Evolutionary conservation across 352 stramenopile genomes (phyloP).

Genomic region (Thraustochytrium striatum): DNA sequence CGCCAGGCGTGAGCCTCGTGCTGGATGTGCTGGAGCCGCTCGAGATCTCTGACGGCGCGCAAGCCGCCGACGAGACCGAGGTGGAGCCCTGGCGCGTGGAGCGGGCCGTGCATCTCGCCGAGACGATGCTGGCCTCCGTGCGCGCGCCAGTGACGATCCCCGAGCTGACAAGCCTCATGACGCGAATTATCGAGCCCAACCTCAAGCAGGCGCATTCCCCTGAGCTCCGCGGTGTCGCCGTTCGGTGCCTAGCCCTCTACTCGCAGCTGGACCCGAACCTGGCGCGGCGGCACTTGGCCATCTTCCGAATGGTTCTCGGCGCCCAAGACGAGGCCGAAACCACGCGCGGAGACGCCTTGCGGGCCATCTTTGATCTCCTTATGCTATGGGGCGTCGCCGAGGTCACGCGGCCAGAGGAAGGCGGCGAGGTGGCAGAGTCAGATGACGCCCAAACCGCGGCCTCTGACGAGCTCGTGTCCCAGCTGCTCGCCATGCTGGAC

Average conservation of each 20-base stretch:
- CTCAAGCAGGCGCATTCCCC: conserved; percentile 1
- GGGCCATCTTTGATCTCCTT: conserved; percentile 31
- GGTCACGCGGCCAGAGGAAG: background rate
- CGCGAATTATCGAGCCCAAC: conserved; percentile 30
- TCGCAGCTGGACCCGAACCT: background rate
- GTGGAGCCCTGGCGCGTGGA: conserved; percentile 33
- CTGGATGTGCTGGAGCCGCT: conserved; percentile 35
- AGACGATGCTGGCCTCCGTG: background rate
- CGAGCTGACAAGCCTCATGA: conserved; percentile 11
- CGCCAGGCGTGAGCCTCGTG: conserved; percentile 5
- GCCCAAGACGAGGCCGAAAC: conserved; percentile 9
- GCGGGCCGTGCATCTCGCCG: background rate
- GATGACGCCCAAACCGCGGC: background rate
- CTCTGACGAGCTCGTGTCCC: conserved; percentile 13
- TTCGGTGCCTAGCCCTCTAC: conserved; percentile 18
- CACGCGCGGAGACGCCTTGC: conserved; percentile 8
- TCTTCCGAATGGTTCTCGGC: conserved; percentile 8
- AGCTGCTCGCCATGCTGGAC: conserved; percentile 10
- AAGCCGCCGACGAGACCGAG: background rate
- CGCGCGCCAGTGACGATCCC: background rate
- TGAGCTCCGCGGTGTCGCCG: conserved; percentile 1
- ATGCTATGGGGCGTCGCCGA: conserved; percentile 22
- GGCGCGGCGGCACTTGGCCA: background rate
- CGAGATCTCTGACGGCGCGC: background rate
- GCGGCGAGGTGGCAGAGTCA: too few species aligned